These are phyloP conservation scores for Keqinozyma sinolaborantium DNA, from an alignment of 1,139 yeast genomes.

Conservation along the genomic window DNA sequence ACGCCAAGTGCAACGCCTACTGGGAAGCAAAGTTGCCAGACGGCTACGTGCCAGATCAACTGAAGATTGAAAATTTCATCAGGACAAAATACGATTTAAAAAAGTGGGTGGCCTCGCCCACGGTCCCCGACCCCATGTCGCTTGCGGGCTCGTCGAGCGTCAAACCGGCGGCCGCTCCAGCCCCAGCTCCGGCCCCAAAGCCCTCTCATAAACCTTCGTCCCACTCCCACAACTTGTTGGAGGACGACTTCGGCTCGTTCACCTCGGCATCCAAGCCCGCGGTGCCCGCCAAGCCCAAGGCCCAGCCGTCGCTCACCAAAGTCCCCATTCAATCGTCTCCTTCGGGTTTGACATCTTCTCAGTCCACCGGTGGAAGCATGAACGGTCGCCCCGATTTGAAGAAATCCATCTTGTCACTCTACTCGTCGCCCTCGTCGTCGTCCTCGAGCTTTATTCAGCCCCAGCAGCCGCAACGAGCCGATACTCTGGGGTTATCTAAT, in stretches of 20 bases:
- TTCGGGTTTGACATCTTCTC: constrained; percentile 18
- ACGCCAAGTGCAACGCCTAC: constrained; percentile 64
- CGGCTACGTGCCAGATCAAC: constrained; percentile 73
- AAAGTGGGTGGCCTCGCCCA: constrained; percentile 66
- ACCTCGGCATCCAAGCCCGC: constrained; percentile 23
- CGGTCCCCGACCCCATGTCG: constrained; percentile 58
- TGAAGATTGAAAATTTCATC: constrained; percentile 84
- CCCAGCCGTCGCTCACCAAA: constrained; percentile 6
- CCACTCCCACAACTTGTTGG: constrained; percentile 16
- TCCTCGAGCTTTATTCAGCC: constrained; percentile 31
- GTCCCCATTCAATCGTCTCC: constrained; percentile 7
- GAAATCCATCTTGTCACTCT: constrained; percentile 83
- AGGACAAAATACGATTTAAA: constrained; percentile 87
- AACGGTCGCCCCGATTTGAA: constrained; percentile 63
- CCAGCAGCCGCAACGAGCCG: constrained; percentile 12
- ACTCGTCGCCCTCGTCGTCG: constrained; percentile 63
- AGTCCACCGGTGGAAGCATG: constrained; percentile 34
- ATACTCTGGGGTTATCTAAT: neutral
- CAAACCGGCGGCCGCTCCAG: constrained; percentile 2
- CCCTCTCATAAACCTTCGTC: neutral
- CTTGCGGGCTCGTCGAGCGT: constrained; percentile 11
- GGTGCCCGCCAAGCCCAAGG: neutral
- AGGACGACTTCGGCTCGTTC: constrained; percentile 43
- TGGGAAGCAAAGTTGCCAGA: constrained; percentile 84
- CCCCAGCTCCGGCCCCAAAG: constrained; percentile 6